Evolutionary conservation across 2,329 filamentous ascomycete genomes (phyloP), one percentile per base, ranked within the genome.

Genomic region (Aureobasidium mangrovei): DNA sequence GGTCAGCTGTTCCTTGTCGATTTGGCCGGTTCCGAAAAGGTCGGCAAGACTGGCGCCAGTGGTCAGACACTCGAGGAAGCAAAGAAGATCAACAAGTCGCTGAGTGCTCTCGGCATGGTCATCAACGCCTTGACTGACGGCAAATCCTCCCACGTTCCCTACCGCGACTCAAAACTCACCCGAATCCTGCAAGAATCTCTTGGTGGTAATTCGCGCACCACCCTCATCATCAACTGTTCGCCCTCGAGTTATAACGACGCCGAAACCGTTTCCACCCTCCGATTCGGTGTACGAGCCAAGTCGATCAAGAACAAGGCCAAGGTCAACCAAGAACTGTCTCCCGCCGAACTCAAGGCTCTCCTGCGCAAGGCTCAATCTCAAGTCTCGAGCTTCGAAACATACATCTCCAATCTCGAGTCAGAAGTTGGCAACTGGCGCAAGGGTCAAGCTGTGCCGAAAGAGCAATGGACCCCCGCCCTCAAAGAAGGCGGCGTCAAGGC

Each of bases 221-320:
- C 93, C 0, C 79, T 98, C 58, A 96, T 98, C 65, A 94, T 98
- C 77, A 97, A 97, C 71, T 96, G 91, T 70, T 97, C 93, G n/a
- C 93, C 93, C 1, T 95, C 88, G 74, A 95, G 89, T 68, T 97
- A 97, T 76, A 97, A 98, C 76, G 91, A 96, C 73, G 83, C 85
- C 53, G 93, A 98, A 74, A 97, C 93, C 0, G 74, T 97, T 46
- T 86, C 90, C 60, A 98, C 93, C 0, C 74, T 98, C 57, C 83
- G 91, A 43, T 98, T 97, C 67, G 93, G 93, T 76, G 94, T 93
- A 72, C 80, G 93, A 68, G 93, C 93, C 56, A 98, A 98, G 77
- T 88, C 89, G 0, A 98, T 98, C 77, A 96, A 97, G 85, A 97
- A 97, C 77, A 97, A 97, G 79, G 93, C 93, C 72, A 98, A 97